Conservation (phyloP, 2,329 filamentous ascomycete species). For the Fusarium aywerte region DNA sequence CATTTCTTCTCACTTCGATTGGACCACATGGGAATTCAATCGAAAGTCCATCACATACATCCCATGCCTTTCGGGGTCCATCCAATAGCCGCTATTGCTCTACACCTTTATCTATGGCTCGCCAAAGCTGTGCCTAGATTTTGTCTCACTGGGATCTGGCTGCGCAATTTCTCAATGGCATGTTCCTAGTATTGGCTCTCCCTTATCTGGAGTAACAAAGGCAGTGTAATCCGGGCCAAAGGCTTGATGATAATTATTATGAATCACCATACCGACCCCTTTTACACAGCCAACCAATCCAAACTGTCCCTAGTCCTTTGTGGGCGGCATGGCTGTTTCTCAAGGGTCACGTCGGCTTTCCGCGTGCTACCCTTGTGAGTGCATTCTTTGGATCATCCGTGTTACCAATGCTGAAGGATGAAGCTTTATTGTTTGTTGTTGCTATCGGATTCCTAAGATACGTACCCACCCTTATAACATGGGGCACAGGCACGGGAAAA, state of each 20-base stretch:
- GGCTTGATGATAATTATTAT: conserved; percentile 22
- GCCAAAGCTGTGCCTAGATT: conserved; percentile 17
- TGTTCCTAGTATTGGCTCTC: conserved; percentile 25
- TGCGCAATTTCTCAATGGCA: conserved; percentile 28
- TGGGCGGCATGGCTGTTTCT: conserved; percentile 26
- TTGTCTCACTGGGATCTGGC: conserved; percentile 10
- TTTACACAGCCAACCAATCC: conserved; percentile 9
- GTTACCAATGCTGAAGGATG: conserved; percentile 14
- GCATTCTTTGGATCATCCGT: conserved; percentile 26
- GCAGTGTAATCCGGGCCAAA: conserved; percentile 4
- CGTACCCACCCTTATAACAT: neutral
- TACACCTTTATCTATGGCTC: conserved; percentile 10
- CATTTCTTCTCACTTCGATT: conserved; percentile 23
- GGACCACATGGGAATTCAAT: conserved; percentile 27
- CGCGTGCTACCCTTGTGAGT: conserved; percentile 27
- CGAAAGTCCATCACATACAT: conserved; percentile 1
- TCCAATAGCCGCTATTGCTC: conserved; percentile 15
- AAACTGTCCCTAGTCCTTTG: conserved; percentile 10
- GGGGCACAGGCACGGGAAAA: neutral
- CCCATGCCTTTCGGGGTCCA: conserved; percentile 24
- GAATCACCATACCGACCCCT: conserved; percentile 38
- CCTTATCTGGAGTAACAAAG: conserved; percentile 30
- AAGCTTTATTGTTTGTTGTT: conserved; percentile 16
- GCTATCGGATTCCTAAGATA: conserved; percentile 30
- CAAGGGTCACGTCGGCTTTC: conserved; percentile 27